Evolutionary conservation across 306 rosid species (phyloP), one percentile per base, ranked within the genome.

Genomic region (Begonia loranthoides): DNA sequence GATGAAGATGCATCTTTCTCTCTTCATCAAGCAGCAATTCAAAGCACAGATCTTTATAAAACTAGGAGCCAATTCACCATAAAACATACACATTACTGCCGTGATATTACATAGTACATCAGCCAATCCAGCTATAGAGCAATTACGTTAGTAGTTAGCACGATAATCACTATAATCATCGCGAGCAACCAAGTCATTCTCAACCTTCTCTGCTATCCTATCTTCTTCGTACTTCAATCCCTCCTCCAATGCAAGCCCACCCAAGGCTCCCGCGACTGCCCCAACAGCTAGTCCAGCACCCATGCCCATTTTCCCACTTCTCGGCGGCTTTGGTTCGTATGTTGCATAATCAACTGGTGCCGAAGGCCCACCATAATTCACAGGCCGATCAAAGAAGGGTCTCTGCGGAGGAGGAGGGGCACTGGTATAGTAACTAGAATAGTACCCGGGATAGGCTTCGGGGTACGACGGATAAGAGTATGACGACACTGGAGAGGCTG

Each of bases 281-380:
- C 89, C 93, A 17, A 73, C 82, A 8, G 87, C 84, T 10, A 82
- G 68, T 49, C 93, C 89, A 2, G 89, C 13, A 1, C 88, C 88
- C 58, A 72, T 3, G 14, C 86, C 87, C 75, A 80, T 43, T 58
- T 69, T 80, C 49, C 64, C 69, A 15, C 73, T 57, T 69, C 56
- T 79, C 9, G 83, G 36, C 9, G 36, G 79, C 81, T 72, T 83
- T 59, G 67, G 56, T 22, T 75, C 87, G 24, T 68, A 75, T 1
- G 79, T 67, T 3, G 85, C 70, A 52, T 73, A 81, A 50, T 87
- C 94, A 24, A 79, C 47, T 2, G 95, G 95, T 0, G 89, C 80
- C 1, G 93, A 87, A 28, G 36, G 36, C 12, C 76, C 81, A 13
- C 65, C 57, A 13, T 66, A 77, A 45, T 41, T 45, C 22, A 47